Evolutionary conservation across 345 rosid species (phyloP).

Genomic region (Arabidopsis thaliana): DNA sequence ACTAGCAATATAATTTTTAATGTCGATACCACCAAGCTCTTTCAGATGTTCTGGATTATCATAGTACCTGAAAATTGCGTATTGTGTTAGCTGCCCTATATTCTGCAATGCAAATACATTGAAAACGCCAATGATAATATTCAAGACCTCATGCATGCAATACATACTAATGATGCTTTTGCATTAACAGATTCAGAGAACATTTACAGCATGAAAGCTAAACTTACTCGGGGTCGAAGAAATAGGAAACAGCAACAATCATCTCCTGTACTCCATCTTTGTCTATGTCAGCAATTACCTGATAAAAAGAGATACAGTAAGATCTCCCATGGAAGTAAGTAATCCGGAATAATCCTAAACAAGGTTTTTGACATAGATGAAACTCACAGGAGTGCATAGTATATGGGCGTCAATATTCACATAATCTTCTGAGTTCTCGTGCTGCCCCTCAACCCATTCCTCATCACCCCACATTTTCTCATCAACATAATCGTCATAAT

Average conservation of each 20-base stretch:
- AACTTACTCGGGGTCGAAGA: constrained; percentile 97
- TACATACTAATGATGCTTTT: constrained; percentile 21
- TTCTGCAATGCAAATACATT: constrained; percentile 19
- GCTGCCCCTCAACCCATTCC: constrained; percentile 88
- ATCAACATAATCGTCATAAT: constrained; percentile 92
- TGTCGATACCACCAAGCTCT: constrained; percentile 87
- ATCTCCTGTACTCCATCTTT: constrained; percentile 95
- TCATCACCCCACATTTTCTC: constrained; percentile 97
- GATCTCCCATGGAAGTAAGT: constrained; percentile 38
- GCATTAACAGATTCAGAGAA: constrained; percentile 13
- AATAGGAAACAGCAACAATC: constrained; percentile 93
- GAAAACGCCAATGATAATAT: background rate
- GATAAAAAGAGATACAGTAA: constrained; percentile 42
- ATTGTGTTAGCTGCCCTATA: constrained; percentile 23
- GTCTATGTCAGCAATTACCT: constrained; percentile 98
- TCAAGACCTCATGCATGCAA: constrained; percentile 18
- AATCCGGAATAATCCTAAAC: constrained; percentile 13
- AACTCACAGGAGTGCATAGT: constrained; percentile 94
- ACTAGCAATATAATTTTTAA: constrained; percentile 88
- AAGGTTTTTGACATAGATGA: constrained; percentile 30
- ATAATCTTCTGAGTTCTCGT: constrained; percentile 87
- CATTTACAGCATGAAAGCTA: constrained; percentile 23
- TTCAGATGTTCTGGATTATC: constrained; percentile 89
- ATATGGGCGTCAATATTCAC: constrained; percentile 92
- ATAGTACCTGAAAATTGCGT: constrained; percentile 69